Conservation (phyloP, 164 flowering plant species). For the Brasenia schreberi region DNA sequence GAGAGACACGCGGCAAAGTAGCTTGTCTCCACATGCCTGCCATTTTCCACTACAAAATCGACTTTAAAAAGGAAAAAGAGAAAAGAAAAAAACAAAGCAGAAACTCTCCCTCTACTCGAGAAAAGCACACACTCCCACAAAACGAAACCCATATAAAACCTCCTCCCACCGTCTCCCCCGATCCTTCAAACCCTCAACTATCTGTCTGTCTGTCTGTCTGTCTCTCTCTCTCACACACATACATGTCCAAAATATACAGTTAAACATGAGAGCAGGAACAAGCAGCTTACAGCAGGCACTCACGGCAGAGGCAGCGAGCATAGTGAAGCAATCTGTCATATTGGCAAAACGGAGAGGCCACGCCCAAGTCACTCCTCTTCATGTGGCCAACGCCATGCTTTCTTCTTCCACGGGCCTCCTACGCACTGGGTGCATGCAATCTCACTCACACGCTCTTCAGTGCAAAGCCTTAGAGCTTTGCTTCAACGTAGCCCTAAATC, state of each 20-base stretch:
- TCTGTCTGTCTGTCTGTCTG: slow-evolving; percentile 1
- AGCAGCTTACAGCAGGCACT: slow-evolving; percentile 78
- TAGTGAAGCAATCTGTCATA: slow-evolving; percentile 69
- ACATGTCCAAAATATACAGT: slow-evolving; percentile 9
- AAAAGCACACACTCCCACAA: not conserved
- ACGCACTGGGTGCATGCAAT: slow-evolving; percentile 69
- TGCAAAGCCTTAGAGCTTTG: slow-evolving; percentile 92
- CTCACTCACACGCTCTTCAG: slow-evolving; percentile 91
- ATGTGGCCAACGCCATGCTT: slow-evolving; percentile 94
- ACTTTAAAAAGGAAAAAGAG: no score
- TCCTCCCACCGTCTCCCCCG: not conserved
- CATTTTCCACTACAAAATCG: not conserved
- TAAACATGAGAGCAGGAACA: slow-evolving; percentile 75
- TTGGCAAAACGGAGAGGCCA: slow-evolving; percentile 80
- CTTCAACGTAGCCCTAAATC: slow-evolving; percentile 95
- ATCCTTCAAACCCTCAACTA: slow-evolving; percentile 1
- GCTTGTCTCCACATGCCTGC: not conserved
- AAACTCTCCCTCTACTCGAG: not conserved
- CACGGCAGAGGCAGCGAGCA: slow-evolving; percentile 59
- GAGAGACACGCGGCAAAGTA: not conserved
- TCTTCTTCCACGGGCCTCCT: slow-evolving; percentile 51
- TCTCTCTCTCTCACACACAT: not conserved
- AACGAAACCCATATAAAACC: not conserved
- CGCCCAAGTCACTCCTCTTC: slow-evolving; percentile 94
- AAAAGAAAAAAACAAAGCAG: no score